Evolutionary conservation across 2,329 filamentous ascomycete species (phyloP), one percentile per base, ranked within the genome.

Genomic region (Chaetomium sp.): DNA sequence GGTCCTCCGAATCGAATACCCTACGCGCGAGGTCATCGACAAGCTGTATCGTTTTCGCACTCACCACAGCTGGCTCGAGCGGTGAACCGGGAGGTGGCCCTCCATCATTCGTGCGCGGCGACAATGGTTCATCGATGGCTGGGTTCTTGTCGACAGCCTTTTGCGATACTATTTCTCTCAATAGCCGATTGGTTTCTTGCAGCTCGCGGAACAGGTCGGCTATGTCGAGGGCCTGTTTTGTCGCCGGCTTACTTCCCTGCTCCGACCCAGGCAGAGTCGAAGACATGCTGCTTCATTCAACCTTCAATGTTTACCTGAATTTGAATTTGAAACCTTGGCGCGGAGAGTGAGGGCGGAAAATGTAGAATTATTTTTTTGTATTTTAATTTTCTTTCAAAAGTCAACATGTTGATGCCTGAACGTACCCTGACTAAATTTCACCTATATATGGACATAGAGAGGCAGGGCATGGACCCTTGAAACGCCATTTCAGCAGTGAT

Each of bases 121-220:
- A 58, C n/a, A n/a, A 7, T n/a, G 25, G 9, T 27, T 31, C 7
- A n/a, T 50, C 42, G 25, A 8, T 25, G 9, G n/a, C 7, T 23
- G 21, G 8, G 9, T 23, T 8, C 7, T 47, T 6, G n/a, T 23
- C 23, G 23, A 25, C 47, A 3, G 35, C 25, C 27, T 57, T 38
- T 42, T 59, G 47, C 3, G 50, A 42, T 21, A 38, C 38, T n/a
- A 64, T 42, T 6, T 47, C 50, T 38, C 53, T 60, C 29, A 64
- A 38, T 10, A 64, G 50, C 9, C 62, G 62, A 19, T 64, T 64
- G 5, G 62, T 64, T 16, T 60, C 62, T 60, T 57, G 62, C 51
- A 60, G 21, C 50, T 64, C 62, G 29, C 51, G 50, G 25, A 64
- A 49, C 19, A 60, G 49, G 23, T 60, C 62, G 8, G 57, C 7